Base-by-base conservation (phyloP, 345 rosid genomes). In the Sisymbrium altissimum region DNA sequence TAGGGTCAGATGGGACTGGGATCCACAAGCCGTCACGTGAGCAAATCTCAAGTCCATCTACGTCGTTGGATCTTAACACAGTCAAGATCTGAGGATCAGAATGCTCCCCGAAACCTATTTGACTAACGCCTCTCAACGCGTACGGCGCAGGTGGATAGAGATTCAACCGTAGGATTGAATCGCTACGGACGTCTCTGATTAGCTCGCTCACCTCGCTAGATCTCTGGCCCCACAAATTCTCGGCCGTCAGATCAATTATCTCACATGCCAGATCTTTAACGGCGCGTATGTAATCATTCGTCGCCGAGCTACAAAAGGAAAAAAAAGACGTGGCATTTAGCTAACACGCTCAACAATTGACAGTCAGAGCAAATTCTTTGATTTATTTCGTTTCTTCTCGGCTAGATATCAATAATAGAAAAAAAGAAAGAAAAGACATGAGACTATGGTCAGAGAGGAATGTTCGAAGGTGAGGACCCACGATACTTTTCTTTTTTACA, bases 51-150 rank as follows among this genome's bases (percentile, higher is more conserved):
- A 95, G 95, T 72, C 99, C 99, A 54, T 78, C 86, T 5, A 87
- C 99, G 25, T 89, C 97, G 91, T 95, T 95, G 71, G 99, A 95
- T 83, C 94, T 66, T 35, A 95, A 50, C 50, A 95, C 63, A 66
- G 99, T 92, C 77, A 95, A 43, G 78, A 95, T 95, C 91, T 95
- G 99, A 81, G 97, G 99, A 89, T 95, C 99, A 27, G 98, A 87
- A 67, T 95, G 98, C 79, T 89, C 99, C 3, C 99, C 99, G 15
- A 95, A 86, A 8, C 99, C 99, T 19, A 92, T 79, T 52, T 82
- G 79, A 14, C 75, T 66, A 25, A 72, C 53, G 15, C 63, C 70
- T 15, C 64, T 25, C 33, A 60, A 46, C 44, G 76, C 79, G 9
- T 73, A 33, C 38, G 86, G 79, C 45, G 71, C 50, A 3, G 90